Evolutionary conservation across 192 early-diverging fungal species (phyloP).

Genomic region (Coemansia sp.): DNA sequence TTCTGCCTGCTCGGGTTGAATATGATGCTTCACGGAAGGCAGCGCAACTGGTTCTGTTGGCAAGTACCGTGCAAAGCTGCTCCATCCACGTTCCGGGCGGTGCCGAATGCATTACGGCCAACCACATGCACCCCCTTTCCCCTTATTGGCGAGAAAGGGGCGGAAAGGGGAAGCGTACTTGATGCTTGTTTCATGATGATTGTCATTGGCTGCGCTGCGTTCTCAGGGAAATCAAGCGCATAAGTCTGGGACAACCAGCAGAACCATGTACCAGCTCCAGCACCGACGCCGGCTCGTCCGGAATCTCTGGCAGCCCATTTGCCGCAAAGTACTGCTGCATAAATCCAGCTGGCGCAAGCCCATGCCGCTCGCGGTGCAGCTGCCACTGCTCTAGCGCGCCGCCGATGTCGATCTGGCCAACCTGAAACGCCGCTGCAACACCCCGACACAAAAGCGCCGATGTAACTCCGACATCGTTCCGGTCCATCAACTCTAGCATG

Average conservation of each 20-base stretch:
- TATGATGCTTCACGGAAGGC: neutral
- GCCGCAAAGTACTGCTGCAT: slow-evolving; percentile 34
- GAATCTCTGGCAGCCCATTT: slow-evolving; percentile 31
- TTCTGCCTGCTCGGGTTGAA: neutral
- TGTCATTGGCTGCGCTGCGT: slow-evolving; percentile 4
- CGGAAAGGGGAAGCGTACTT: neutral
- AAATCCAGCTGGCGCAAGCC: slow-evolving; percentile 29
- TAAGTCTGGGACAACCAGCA: slow-evolving; percentile 27
- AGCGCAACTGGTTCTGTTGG: neutral
- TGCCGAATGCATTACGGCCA: neutral
- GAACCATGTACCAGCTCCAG: slow-evolving; percentile 23
- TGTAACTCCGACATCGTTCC: slow-evolving; percentile 29
- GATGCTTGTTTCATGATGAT: neutral
- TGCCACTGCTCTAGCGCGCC: slow-evolving; percentile 51
- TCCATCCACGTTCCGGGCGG: neutral
- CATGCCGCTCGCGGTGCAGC: slow-evolving; percentile 41
- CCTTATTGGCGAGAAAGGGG: neutral
- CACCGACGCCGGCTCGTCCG: slow-evolving; percentile 29
- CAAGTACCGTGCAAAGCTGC: neutral
- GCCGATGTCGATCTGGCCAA: slow-evolving; percentile 37
- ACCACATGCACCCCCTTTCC: neutral
- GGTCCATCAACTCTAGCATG: slow-evolving; percentile 43
- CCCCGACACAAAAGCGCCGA: slow-evolving; percentile 47
- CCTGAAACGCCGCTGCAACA: slow-evolving; percentile 32
- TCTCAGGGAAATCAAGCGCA: slow-evolving; percentile 10